Conservation (phyloP, 768 basidiomycete species). For the Rossbeevera mucosa region DNA sequence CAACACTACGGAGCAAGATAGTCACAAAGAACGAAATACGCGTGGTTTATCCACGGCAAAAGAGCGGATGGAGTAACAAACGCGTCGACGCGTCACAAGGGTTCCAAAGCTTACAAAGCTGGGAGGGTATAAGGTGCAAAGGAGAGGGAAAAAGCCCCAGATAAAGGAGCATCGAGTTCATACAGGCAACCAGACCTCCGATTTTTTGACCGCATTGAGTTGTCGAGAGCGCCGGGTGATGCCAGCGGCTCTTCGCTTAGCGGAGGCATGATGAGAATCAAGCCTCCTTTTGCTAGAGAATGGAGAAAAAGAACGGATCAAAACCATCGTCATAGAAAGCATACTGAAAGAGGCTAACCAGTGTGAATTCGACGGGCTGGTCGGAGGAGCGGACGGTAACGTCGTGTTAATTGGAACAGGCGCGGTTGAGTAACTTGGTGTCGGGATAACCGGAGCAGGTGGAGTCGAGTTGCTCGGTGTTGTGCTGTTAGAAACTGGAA, state of each 20-base stretch:
- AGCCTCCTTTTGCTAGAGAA: conserved; percentile 1
- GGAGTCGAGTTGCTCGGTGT: not conserved
- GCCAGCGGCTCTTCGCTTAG: conserved; percentile 1
- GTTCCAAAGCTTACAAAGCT: not conserved
- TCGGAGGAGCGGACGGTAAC: not conserved
- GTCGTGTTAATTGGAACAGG: not conserved
- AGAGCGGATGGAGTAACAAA: conserved; percentile 2
- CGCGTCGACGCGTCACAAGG: conserved; percentile 10
- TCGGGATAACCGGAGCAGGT: no score
- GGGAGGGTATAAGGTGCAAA: not conserved
- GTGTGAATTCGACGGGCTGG: conserved; percentile 1
- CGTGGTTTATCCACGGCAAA: not conserved
- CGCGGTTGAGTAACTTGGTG: not conserved
- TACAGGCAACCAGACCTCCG: conserved; percentile 14
- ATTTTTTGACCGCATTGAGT: not conserved
- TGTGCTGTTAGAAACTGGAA: not conserved
- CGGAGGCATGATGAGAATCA: conserved; percentile 1
- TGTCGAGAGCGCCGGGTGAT: conserved; percentile 14
- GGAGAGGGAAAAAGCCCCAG: not conserved
- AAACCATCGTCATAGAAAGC: not conserved
- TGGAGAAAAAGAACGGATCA: not conserved
- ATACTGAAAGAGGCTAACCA: conserved; percentile 13
- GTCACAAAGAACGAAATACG: conserved; percentile 12
- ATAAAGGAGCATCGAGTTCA: not conserved
- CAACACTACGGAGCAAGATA: not conserved